Conservation (phyloP, 2,329 filamentous ascomycete species). For the Cercospora sp. region DNA sequence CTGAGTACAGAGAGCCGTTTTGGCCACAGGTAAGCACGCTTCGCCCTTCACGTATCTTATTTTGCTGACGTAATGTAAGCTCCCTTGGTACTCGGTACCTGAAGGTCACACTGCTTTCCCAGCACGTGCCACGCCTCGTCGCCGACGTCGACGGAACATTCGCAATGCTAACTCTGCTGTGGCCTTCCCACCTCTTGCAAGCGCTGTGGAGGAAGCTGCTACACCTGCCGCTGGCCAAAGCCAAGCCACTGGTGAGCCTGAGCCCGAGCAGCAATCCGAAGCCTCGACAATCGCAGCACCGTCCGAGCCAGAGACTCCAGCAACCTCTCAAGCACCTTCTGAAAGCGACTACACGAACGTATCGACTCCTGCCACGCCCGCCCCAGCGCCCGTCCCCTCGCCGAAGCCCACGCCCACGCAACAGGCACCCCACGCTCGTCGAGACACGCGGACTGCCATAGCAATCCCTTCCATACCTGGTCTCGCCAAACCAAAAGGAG, state of each 20-base stretch:
- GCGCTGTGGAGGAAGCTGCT: conserved; percentile 38
- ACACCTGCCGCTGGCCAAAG: conserved; percentile 17
- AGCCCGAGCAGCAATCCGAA: conserved; percentile 42
- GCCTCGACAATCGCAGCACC: conserved; percentile 48
- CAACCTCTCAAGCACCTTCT: conserved; percentile 60
- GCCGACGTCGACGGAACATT: conserved; percentile 46
- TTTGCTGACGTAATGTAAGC: conserved; percentile 37
- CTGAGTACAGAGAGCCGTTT: conserved; percentile 25
- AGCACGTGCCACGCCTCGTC: conserved; percentile 50
- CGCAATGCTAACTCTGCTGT: conserved; percentile 44
- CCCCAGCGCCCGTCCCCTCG: conserved; percentile 36
- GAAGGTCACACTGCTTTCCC: conserved; percentile 54
- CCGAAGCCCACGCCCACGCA: conserved; percentile 38
- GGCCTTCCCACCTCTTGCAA: conserved; percentile 51
- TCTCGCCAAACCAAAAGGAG: conserved; percentile 46
- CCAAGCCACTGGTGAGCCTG: conserved; percentile 21
- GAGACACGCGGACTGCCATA: conserved; percentile 48
- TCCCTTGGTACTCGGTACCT: conserved; percentile 63
- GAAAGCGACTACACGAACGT: conserved; percentile 50
- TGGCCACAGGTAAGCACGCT: conserved; percentile 24
- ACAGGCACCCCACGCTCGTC: conserved; percentile 37
- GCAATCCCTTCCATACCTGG: conserved; percentile 57
- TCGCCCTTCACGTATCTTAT: neutral
- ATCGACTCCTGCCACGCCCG: conserved; percentile 53
- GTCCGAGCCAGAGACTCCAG: conserved; percentile 57